A percentile compares a stretch with the other conserved stretches of the same genome.
These are phyloP conservation scores for Intubia oerlemansii DNA, from an alignment of 2,329 filamentous ascomycete genomes.

Conservation along the genomic window DNA sequence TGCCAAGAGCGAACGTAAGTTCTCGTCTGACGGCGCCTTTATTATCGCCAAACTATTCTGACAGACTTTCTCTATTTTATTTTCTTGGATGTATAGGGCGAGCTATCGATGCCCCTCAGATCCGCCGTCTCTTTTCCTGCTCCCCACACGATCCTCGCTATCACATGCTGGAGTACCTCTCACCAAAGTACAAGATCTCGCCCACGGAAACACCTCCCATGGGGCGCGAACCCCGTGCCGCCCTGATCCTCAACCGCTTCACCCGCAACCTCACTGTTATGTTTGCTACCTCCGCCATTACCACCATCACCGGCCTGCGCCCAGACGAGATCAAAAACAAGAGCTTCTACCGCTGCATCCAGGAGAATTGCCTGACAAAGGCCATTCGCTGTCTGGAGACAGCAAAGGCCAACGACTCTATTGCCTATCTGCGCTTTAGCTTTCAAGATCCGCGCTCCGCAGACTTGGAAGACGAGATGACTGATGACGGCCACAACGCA, in stretches of 20 bases:
- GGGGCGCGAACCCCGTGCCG: conserved; percentile 59
- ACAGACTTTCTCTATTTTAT: not conserved
- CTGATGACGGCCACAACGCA: conserved; percentile 21
- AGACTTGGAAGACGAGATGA: no score
- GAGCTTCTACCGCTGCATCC: conserved; percentile 77
- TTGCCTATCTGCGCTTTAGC: conserved; percentile 74
- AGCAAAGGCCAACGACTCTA: conserved; percentile 78
- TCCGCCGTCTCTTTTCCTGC: conserved; percentile 21
- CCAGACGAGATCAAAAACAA: conserved; percentile 49
- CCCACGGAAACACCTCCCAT: no score
- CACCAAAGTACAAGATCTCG: conserved; percentile 47
- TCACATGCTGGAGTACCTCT: conserved; percentile 75
- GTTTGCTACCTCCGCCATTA: conserved; percentile 62
- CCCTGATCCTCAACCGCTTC: conserved; percentile 71
- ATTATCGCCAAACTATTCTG: not conserved
- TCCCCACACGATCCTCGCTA: conserved; percentile 63
- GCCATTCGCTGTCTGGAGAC: conserved; percentile 63
- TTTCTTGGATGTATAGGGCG: no score
- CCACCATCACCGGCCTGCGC: conserved; percentile 52
- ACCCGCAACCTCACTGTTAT: conserved; percentile 66
- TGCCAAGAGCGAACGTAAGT: conserved; percentile 51
- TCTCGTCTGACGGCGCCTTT: no score
- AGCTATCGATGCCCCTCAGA: not conserved
- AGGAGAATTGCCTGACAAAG: conserved; percentile 53
- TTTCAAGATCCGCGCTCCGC: conserved; percentile 58